Conservation (phyloP, 164 flowering plant species). For the Aristolochia contorta region DNA sequence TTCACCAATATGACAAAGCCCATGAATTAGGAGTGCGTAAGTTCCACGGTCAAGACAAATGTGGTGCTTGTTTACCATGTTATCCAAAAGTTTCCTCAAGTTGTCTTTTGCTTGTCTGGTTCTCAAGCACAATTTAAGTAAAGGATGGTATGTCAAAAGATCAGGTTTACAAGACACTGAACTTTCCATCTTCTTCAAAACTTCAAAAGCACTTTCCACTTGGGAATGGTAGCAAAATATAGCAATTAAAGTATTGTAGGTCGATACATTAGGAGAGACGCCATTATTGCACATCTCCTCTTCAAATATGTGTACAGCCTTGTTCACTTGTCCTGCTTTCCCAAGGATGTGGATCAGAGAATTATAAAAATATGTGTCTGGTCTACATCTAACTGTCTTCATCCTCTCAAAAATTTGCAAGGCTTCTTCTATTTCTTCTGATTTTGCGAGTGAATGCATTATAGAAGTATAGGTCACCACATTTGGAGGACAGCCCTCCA, state of each 20-base stretch:
- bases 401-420: conserved; percentile 38
- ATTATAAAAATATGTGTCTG: conserved; percentile 63
- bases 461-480: conserved; percentile 62
- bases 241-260: conserved; percentile 65
- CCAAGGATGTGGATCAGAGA: conserved; percentile 55
- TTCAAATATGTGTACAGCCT: conserved; percentile 48
- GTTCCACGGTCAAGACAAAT: conserved; percentile 63
- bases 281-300: conserved; percentile 53
- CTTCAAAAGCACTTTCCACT: conserved; percentile 33
- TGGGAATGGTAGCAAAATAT: conserved; percentile 52
- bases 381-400: conserved; percentile 42
- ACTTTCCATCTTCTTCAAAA: conserved; percentile 40
- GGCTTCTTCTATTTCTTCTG: conserved; percentile 40
- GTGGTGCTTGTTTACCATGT: conserved; percentile 63
- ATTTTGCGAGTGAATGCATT: conserved; percentile 34
- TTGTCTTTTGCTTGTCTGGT: conserved; percentile 24
- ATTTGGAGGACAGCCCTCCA: conserved; percentile 54
- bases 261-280: conserved; percentile 45
- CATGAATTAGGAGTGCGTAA: conserved; percentile 57
- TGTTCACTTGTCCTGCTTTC: conserved; percentile 36
- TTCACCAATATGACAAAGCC: conserved; percentile 51
- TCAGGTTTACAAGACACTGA: conserved; percentile 49
- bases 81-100: conserved; percentile 39
- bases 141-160: conserved; percentile 51
- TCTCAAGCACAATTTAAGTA: conserved; percentile 58